phyloP scores from a whole-genome alignment of 192 early-diverging fungal species.

The Rhizoclosmatium sp. region DNA sequence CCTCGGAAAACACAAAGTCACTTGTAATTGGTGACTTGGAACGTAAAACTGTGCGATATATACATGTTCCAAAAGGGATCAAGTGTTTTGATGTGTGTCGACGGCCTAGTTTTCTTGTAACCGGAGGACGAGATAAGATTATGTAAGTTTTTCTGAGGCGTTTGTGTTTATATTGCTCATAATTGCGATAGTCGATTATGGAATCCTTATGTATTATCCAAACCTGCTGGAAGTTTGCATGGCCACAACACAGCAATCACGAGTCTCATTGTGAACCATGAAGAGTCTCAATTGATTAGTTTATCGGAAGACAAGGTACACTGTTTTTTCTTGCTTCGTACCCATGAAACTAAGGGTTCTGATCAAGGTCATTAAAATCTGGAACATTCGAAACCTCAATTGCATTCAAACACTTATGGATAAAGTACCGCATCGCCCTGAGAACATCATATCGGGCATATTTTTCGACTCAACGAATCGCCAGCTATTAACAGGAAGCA shows the following conservation, averaged over 20 bases:
- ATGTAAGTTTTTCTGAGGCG: conserved; percentile 51
- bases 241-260: conserved; percentile 64
- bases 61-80: conserved; percentile 66
- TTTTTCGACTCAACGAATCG: conserved; percentile 60
- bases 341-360: neutral
- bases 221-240: conserved; percentile 63
- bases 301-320: conserved; percentile 65
- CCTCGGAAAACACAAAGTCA: conserved; percentile 56
- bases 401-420: conserved; percentile 69
- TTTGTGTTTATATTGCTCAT: neutral
- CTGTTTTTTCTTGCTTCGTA: neutral
- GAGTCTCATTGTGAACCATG: conserved; percentile 62
- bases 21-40: conserved; percentile 69
- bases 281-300: conserved; percentile 64
- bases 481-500: conserved; percentile 64
- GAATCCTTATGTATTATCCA: conserved; percentile 73
- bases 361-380: conserved; percentile 64
- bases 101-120: conserved; percentile 67
- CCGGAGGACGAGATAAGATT: conserved; percentile 69
- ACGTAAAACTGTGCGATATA: conserved; percentile 58
- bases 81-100: conserved; percentile 69
- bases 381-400: conserved; percentile 66
- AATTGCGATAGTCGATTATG: conserved; percentile 61
- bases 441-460: conserved; percentile 63
- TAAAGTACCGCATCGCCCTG: conserved; percentile 64